Evolutionary conservation across 805 yeast species (phyloP), one percentile per base, ranked within the genome.

Genomic region (Candida oleophila): DNA sequence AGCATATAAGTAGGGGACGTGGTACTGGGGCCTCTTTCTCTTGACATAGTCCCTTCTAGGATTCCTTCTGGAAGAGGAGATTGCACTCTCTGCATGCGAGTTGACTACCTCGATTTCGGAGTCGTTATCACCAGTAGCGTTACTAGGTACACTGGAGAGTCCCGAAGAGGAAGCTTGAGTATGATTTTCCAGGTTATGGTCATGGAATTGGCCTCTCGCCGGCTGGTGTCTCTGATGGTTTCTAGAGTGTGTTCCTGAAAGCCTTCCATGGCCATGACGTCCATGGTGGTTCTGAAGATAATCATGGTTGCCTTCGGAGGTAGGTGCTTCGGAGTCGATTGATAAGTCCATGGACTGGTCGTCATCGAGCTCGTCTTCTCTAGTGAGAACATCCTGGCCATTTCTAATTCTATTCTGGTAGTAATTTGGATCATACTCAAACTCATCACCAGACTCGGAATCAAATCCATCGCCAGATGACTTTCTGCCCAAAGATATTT

Each of bases 1-100:
- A 2, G 95, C 94, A 43, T 74, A 73, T 33, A 76, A 67, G 57
- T 83, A 86, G 0, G 90, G 83, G 4, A 83, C 77, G 3, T 64
- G 60, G 48, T 64, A 72, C 40, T 54, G 58, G 35, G n/a, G 7
- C 16, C 69, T 61, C 42, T 55, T 54, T 42, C 59, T 64, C 4
- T 55, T 48, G 28, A 66, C 68, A 57, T 81, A 83, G 60, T 86
- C 91, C 51, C 78, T 62, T 40, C 65, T 65, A 44, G 68, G 66
- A 43, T 28, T 38, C 22, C 33, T 4, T 21, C 28, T 36, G 12
- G 5, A 30, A 20, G 22, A 15, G 33, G 33, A 28, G 14, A 11
- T 28, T 14, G 16, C 12, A 34, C 37, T 34, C 8, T 34, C 37
- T 14, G 16, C 19, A 11, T 25, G 8, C 37, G 7, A 28, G 37